Evolutionary conservation across 768 basidiomycete genomes (phyloP), one percentile per base, ranked within the genome.

Genomic region (Serendipita sp.): DNA sequence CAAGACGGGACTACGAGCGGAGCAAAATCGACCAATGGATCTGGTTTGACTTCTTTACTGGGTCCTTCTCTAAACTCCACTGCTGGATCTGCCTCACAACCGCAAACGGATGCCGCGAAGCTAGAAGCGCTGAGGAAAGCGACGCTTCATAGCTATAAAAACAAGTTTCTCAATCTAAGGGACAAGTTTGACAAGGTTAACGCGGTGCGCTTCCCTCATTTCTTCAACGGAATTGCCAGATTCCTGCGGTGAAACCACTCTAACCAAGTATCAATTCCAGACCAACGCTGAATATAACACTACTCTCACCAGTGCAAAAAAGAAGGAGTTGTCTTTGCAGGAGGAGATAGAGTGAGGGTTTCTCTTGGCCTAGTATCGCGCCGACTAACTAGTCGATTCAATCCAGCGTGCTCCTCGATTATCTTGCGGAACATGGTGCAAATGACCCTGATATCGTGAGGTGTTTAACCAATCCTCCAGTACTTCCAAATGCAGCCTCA

Each of bases 111-210:
- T 35, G 56, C 56, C n/a, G 56, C 56, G 16, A 60, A 60, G 30
- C 56, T 60, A 10, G 56, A 60, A n/a, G 56, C 56, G 1, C 10
- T 60, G 23, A 23, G 56, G 8, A 60, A 60, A 36, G 56, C 56
- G 30, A 60, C 56, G 1, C 56, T 60, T 18, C 28, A 60, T 18
- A 60, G 56, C 56, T 60, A 60, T 35, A 60, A 60, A 35, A 60
- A 60, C 56, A 60, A 60, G 56, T 60, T 60, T n/a, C 35, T 60
- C 28, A 60, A 60, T 38, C 56, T 60, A 8, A 10, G 56, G 10
- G 56, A 60, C 56, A 60, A 60, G 30, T 60, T 60, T 34, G 56
- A 60, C 56, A 60, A 60, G n/a, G 34, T 60, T 10, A 60, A 60
- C 34, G 56, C 56, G 34, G 56, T 60, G 11, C 28, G 56, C 28